Conservation (phyloP, 2,329 filamentous ascomycete genomes). For the Ustulina deusta region DNA sequence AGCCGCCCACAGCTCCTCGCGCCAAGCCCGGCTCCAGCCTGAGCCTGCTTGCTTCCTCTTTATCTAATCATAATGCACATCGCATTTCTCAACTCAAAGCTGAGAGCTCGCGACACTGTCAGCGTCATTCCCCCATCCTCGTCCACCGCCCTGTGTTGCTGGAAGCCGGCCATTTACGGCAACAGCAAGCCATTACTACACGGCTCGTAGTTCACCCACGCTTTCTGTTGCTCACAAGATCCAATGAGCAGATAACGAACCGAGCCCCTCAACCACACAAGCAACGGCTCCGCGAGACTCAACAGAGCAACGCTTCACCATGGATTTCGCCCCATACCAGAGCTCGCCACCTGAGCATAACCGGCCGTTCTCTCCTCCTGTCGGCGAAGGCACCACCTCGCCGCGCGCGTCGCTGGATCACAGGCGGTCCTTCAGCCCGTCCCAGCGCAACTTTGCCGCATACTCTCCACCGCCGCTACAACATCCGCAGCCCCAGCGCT, state of each 20-base stretch:
- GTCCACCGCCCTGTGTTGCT: background rate
- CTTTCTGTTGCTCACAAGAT: background rate
- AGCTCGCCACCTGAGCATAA: constrained; percentile 87
- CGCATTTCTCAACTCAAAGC: constrained; percentile 10
- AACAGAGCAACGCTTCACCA: constrained; percentile 54
- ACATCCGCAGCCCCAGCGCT: constrained; percentile 69
- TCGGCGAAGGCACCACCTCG: constrained; percentile 57
- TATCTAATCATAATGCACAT: constrained; percentile 7
- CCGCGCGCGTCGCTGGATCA: constrained; percentile 70
- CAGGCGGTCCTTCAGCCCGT: constrained; percentile 60
- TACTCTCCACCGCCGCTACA: constrained; percentile 61
- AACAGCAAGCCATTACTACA: background rate
- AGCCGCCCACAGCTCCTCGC: constrained; percentile 2
- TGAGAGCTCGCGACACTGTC: constrained; percentile 1
- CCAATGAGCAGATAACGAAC: constrained; percentile 6
- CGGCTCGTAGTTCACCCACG: background rate
- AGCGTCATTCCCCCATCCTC: constrained; percentile 10
- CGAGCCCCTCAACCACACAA: background rate
- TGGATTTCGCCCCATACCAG: constrained; percentile 98
- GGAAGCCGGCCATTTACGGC: background rate
- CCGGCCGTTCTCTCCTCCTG: constrained; percentile 81
- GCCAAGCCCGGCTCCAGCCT: constrained; percentile 11
- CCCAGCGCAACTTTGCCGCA: constrained; percentile 58
- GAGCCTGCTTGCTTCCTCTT: background rate
- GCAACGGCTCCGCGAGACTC: constrained; percentile 1